Conservation (phyloP, 2,329 filamentous ascomycete genomes). For the Pseudocercospora fuligena region DNA sequence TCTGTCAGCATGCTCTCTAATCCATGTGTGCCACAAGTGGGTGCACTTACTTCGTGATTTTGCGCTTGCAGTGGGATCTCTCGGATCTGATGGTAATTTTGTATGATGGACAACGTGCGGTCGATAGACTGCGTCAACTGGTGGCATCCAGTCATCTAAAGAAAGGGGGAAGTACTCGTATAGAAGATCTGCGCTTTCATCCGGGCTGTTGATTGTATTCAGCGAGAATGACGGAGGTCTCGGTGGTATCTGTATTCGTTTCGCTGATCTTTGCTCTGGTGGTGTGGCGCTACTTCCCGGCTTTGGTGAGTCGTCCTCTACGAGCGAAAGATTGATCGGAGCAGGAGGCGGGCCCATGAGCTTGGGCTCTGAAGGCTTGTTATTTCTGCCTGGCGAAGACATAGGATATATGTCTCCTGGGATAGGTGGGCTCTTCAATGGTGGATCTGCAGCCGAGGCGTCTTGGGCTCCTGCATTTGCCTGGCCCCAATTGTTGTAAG, state of each 20-base stretch:
- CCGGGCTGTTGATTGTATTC: conserved; percentile 63
- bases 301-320: conserved; percentile 58
- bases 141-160: conserved; percentile 90
- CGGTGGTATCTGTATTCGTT: conserved; percentile 40
- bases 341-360: conserved; percentile 38
- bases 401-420: conserved; percentile 32
- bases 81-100: conserved; percentile 53
- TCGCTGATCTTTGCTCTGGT: conserved; percentile 30
- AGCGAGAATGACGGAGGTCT: conserved; percentile 53
- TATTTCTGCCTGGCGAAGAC: conserved; percentile 58
- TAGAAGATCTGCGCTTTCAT: conserved; percentile 79
- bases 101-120: conserved; percentile 95
- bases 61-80: conserved; percentile 44
- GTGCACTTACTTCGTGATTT: conserved; percentile 21
- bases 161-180: conserved; percentile 96
- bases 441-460: conserved; percentile 48
- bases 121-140: conserved; percentile 85
- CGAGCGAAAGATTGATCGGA: conserved; percentile 61
- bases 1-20: neutral
- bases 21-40: too few relatives aligned
- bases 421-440: conserved; percentile 27
- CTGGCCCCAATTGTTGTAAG: conserved; percentile 50
- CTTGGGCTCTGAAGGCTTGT: conserved; percentile 44
- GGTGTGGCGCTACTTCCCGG: conserved; percentile 30
- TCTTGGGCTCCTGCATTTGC: conserved; percentile 33